Conservation (phyloP, 352 stramenopile genomes). For the Phytophthora foliorum region DNA sequence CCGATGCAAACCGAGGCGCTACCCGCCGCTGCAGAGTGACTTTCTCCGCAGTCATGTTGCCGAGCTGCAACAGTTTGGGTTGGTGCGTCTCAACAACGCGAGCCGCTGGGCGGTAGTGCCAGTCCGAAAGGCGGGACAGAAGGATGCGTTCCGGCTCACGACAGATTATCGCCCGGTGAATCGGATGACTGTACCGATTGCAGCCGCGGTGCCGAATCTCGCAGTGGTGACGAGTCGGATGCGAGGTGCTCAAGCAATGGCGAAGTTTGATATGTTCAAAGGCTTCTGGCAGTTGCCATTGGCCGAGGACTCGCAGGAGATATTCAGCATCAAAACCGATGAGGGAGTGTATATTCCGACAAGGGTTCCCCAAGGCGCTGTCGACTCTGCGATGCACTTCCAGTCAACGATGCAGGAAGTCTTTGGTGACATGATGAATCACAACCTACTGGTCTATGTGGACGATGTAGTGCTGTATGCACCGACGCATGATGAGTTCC, state of each 20-base stretch:
- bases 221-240: constrained; percentile 19
- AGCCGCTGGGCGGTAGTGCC: background rate
- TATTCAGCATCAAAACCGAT: constrained; percentile 25
- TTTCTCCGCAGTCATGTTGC: constrained; percentile 12
- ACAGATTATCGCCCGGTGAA: background rate
- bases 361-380: constrained; percentile 14
- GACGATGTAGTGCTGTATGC: constrained; percentile 38
- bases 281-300: constrained; percentile 37
- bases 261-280: constrained; percentile 31
- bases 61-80: constrained; percentile 3
- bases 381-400: constrained; percentile 21
- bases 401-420: constrained; percentile 21
- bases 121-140: background rate
- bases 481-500: constrained; percentile 1
- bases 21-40: constrained; percentile 10
- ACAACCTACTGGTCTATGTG: constrained; percentile 32
- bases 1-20: constrained; percentile 15
- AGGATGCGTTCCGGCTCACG: background rate
- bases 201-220: constrained; percentile 15
- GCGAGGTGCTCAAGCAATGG: constrained; percentile 3
- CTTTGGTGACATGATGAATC: constrained; percentile 13
- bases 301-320: constrained; percentile 15
- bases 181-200: background rate
- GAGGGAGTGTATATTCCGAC: constrained; percentile 17
- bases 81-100: background rate